Evolutionary conservation across 75 land plant genomes (phyloP), one percentile per base, ranked within the genome.

Genomic region (Picea glauca): DNA sequence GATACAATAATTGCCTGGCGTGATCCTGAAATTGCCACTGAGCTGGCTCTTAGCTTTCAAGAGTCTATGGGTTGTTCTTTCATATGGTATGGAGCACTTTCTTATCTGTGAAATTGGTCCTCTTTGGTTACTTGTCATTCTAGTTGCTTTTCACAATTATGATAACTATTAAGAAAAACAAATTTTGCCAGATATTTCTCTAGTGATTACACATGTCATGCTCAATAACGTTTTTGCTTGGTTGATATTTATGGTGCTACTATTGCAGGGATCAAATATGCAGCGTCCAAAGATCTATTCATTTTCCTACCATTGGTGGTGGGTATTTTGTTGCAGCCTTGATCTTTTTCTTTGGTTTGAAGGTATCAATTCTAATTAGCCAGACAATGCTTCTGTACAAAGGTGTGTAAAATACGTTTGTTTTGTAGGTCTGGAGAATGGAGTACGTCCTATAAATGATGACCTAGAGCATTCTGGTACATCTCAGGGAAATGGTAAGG

Each of bases 41-140:
- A 96, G 58, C 81, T 94, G 80, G 99, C 99, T 70, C 89, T 96
- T 67, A 96, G 99, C 83, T 96, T 96, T 84, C 98, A 96, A 75
- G 99, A 96, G 84, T 75, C 88, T 62, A 81, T 91, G 61, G 95
- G 99, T 31, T 96, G 99, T 72, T 85, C 94, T 31, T 92, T 81
- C 74, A 89, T 96, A 78, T 96, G 99, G 99, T 93, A 84, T 18
- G 75, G 11, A 70, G 20, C 74, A 43, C n/a, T 70, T 70, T 5
- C 35, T 66, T 20, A 38, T n/a, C 3, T n/a, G 1, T 40, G n/a
- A 46, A 40, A 18, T 35, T 68, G 21, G 5, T 40, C 40, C 43
- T 17, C 12, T 46, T 46, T 32, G 17, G 33, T 31, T 62, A 20
- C 21, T 60, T 56, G 11, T 76, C 43, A 59, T 14, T 30, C 38